Conservation (phyloP, 345 rosid species). For the Hirschfeldia incana region DNA sequence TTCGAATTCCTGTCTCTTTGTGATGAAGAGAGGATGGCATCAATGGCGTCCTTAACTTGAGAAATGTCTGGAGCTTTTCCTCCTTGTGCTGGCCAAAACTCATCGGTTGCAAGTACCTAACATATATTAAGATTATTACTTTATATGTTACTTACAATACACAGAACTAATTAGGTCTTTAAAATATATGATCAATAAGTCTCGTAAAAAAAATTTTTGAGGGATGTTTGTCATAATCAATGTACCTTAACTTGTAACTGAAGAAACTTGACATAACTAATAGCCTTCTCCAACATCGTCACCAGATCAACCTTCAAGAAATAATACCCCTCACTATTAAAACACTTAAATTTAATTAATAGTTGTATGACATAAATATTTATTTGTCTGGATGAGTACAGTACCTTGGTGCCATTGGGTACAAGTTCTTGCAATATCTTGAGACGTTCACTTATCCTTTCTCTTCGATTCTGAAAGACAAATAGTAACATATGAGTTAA, state of each 20-base stretch:
- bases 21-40: conserved; percentile 81
- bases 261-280: conserved; percentile 90
- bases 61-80: conserved; percentile 92
- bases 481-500: neutral
- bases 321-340: neutral
- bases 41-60: conserved; percentile 96
- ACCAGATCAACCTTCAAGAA: conserved; percentile 78
- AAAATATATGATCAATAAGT: neutral
- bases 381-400: neutral
- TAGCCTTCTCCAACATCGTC: conserved; percentile 93
- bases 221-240: conserved; percentile 11
- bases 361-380: neutral
- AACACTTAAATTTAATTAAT: neutral
- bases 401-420: conserved; percentile 81
- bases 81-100: conserved; percentile 95
- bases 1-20: conserved; percentile 59
- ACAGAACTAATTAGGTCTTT: neutral
- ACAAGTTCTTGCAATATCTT: conserved; percentile 82
- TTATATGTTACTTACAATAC: neutral
- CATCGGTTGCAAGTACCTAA: conserved; percentile 92
- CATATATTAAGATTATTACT: neutral
- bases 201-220: neutral
- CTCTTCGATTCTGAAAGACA: conserved; percentile 67
- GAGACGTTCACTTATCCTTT: conserved; percentile 85
- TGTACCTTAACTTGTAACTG: conserved; percentile 92